Evolutionary conservation across 495 filamentous ascomycete species (phyloP).

Genomic region (Clohesyomyces aquaticus): DNA sequence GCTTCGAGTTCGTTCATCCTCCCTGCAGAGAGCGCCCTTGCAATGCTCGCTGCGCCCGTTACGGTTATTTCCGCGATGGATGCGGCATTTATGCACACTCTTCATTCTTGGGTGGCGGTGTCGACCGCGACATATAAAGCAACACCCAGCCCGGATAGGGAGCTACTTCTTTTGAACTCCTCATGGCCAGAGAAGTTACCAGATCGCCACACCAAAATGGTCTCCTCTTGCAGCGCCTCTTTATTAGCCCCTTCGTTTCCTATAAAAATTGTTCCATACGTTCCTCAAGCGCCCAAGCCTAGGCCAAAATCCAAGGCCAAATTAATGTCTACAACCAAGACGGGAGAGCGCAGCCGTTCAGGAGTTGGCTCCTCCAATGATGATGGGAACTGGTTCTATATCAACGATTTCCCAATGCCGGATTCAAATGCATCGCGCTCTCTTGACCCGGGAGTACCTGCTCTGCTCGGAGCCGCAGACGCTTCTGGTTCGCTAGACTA

Average conservation of each 20-base stretch:
- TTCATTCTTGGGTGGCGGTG: conserved; percentile 1
- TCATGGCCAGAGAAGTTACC: conserved; percentile 12
- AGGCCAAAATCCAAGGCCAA: conserved; percentile 16
- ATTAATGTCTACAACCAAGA: conserved; percentile 15
- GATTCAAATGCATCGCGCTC: conserved; percentile 14
- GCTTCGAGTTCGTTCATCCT: conserved; percentile 16
- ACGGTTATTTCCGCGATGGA: conserved; percentile 11
- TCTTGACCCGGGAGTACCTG: conserved; percentile 10
- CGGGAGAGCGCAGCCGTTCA: conserved; percentile 12
- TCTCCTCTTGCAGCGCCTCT: conserved; percentile 19
- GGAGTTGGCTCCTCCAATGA: conserved; percentile 13
- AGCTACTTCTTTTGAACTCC: conserved; percentile 14
- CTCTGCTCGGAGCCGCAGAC: background rate
- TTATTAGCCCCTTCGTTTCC: conserved; percentile 12
- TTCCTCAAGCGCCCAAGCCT: conserved; percentile 12
- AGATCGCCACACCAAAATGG: conserved; percentile 14
- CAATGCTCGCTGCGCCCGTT: conserved; percentile 3
- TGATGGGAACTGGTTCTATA: conserved; percentile 10
- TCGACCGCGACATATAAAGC: conserved; percentile 18
- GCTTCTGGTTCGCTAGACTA: conserved; percentile 13
- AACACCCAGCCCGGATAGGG: background rate
- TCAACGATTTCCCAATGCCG: conserved; percentile 12
- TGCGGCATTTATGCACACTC: conserved; percentile 9
- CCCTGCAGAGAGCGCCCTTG: conserved; percentile 1
- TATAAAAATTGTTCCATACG: conserved; percentile 16